Base-by-base conservation (phyloP, 129 eudicot genomes). In the Glebionis coronaria region DNA sequence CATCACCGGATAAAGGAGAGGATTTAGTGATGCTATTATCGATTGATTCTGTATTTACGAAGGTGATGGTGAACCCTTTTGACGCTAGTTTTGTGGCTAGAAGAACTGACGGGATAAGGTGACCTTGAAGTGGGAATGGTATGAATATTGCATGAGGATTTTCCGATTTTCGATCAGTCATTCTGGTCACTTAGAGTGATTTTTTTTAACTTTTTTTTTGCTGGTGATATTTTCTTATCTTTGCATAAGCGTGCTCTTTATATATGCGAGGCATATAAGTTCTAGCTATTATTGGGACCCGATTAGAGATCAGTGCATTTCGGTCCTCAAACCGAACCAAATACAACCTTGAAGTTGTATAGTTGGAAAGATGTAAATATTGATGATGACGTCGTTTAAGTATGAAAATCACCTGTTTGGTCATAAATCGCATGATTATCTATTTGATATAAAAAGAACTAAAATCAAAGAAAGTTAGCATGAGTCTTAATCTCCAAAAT, bases 121-220 rank as follows among this genome's bases (percentile, higher is more conserved):
- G 96, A 51, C 96, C 96, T 78, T 88, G 96, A 44, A 78, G 75
- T 3, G 96, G 96, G 40, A 64, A 69, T 16, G 87, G 80, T 63
- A 88, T 70, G 74, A 88, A 69, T 58, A 88, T 80, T n/a, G 91
- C 96, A 68, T 88, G 91, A 42, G 83, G 91, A 3, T 71, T 80
- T 62, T 44, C 18, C 5, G 44, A 59, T 27, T 3, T 79, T 50
- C 9, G 74, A 0, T 75, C 78, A 20, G 53, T 49, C 84, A 82
- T 82, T 46, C 12, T 31, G 61, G 68, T 8, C 5, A 23, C 25
- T 23, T 1, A 23, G 25, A 23, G 25, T 23, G 25, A 0, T 23
- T 23, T 23, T 23, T 23, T 23, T 23, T 23, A n/a, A n/a, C n/a
- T n/a, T 2, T 23, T 23, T 23, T 23, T 1, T 23, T 23, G 25